A percentile compares a stretch with the other conserved stretches of the same genome.
Evolutionary conservation across 345 rosid genomes (phyloP).

Genomic region (Gossypium longicalyx): DNA sequence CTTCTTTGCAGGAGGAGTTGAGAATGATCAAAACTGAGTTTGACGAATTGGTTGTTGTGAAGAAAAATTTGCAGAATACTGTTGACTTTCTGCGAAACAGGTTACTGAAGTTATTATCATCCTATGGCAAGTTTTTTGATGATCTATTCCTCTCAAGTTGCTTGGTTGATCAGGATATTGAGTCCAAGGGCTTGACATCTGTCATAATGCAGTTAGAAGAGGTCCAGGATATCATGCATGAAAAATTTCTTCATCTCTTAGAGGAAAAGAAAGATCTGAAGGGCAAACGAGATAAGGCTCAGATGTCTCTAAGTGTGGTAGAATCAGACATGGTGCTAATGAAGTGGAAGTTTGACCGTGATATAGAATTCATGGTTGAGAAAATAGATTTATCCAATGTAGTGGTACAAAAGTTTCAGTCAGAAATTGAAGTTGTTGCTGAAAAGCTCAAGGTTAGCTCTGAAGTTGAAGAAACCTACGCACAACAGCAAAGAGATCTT

Average conservation of each 20-base stretch:
- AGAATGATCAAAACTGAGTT: constrained; percentile 38
- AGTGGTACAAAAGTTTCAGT: constrained; percentile 58
- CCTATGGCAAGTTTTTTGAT: constrained; percentile 37
- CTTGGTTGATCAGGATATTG: constrained; percentile 30
- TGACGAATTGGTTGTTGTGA: constrained; percentile 41
- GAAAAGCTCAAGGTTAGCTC: constrained; percentile 43
- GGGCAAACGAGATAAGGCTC: constrained; percentile 47
- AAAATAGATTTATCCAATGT: constrained; percentile 47
- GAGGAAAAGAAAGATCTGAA: constrained; percentile 52
- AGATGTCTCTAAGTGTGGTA: constrained; percentile 34
- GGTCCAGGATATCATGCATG: constrained; percentile 46
- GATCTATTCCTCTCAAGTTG: constrained; percentile 32
- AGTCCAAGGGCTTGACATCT: constrained; percentile 38
- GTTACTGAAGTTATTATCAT: constrained; percentile 38
- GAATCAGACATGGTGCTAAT: constrained; percentile 44
- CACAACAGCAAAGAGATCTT: constrained; percentile 39
- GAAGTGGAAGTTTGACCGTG: constrained; percentile 54
- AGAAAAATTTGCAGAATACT: constrained; percentile 45
- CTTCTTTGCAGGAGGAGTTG: constrained; percentile 50
- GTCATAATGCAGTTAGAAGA: constrained; percentile 42
- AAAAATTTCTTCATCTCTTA: constrained; percentile 40
- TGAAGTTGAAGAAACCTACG: constrained; percentile 51
- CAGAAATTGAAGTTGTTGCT: constrained; percentile 48
- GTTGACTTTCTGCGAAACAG: constrained; percentile 36
- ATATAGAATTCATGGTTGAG: constrained; percentile 33